Percentiles rank a stretch among this genome's conserved stretches.
Evolutionary conservation across 2,329 filamentous ascomycete genomes (phyloP).

Genomic region (Venturia oleaginea): DNA sequence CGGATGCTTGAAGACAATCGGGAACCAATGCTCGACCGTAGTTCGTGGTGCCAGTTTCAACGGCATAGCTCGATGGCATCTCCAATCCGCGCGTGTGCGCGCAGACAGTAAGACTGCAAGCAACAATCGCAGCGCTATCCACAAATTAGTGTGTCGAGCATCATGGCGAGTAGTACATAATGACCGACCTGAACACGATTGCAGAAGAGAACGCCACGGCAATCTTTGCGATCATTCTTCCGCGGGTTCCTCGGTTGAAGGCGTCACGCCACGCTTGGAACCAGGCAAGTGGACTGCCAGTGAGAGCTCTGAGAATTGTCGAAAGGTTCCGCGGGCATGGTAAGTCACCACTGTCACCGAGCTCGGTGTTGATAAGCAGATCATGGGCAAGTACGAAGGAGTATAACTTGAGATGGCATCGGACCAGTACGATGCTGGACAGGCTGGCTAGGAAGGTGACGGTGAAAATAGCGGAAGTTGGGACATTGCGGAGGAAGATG

Average conservation of each 20-base stretch:
- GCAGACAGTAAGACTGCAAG: background rate
- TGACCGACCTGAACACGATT: background rate
- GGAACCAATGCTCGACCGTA: background rate
- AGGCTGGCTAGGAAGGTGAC: background rate
- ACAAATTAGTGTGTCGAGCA: background rate
- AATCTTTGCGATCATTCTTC: background rate
- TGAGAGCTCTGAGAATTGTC: background rate
- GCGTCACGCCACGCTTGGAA: background rate
- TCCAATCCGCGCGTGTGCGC: background rate
- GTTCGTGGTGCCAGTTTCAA: background rate
- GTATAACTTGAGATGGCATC: background rate
- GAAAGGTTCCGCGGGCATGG: background rate
- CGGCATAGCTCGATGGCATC: background rate
- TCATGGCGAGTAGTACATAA: background rate
- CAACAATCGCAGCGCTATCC: background rate
- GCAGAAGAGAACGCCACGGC: background rate
- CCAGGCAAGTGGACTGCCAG: background rate
- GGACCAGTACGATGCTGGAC: background rate
- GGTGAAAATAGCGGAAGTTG: background rate
- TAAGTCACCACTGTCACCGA: background rate
- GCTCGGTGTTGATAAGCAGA: background rate
- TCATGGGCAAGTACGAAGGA: slow-evolving; percentile 1
- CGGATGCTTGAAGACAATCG: background rate
- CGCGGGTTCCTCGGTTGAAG: background rate
- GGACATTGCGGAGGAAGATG: background rate